Conservation (phyloP, 2,329 filamentous ascomycete species). For the Sclerotinia glacialis region DNA sequence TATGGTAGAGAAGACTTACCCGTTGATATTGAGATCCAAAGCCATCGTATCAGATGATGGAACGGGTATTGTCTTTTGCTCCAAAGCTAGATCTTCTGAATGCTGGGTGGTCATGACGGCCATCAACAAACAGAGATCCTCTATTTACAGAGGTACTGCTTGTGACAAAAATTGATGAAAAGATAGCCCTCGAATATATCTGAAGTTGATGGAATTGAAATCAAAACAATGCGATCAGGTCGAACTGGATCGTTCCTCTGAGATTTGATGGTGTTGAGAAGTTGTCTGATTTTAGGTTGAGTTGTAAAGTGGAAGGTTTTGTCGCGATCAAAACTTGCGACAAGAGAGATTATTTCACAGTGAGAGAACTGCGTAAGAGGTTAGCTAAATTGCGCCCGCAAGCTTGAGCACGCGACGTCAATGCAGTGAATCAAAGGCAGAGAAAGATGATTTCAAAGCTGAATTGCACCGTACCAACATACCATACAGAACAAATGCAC, state of each 20-base stretch:
- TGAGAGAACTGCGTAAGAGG: background rate
- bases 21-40: conserved; percentile 53
- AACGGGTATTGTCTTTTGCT: conserved; percentile 51
- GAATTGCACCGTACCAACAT: background rate
- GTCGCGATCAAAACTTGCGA: background rate
- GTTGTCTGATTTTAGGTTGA: background rate
- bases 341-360: background rate
- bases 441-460: background rate
- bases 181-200: background rate
- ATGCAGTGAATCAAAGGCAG: conserved; percentile 6
- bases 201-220: background rate
- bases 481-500: background rate
- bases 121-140: conserved; percentile 43
- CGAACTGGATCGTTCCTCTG: background rate
- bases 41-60: conserved; percentile 50
- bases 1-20: conserved; percentile 50
- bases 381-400: background rate
- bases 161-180: conserved; percentile 17
- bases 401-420: background rate
- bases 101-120: conserved; percentile 52
- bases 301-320: background rate
- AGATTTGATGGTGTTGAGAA: background rate
- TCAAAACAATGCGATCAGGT: conserved; percentile 16
- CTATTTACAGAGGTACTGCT: conserved; percentile 26
- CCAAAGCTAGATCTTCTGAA: conserved; percentile 41